phyloP scores from a whole-genome alignment of 176 grass and related monocot genomes.

The Alopecurus myosuroides region DNA sequence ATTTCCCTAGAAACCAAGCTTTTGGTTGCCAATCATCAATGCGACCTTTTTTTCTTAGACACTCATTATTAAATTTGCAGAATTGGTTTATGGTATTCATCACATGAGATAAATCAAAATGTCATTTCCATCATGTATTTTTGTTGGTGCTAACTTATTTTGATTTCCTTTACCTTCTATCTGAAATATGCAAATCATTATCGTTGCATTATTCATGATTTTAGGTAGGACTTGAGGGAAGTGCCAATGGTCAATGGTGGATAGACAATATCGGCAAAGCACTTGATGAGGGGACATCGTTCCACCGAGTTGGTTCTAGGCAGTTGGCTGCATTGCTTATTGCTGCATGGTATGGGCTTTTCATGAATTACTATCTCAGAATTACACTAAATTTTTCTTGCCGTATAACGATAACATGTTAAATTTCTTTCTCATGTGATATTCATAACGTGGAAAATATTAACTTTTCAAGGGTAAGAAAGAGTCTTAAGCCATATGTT shows the following conservation, averaged over 20 bases:
- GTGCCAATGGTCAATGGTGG: constrained; percentile 97
- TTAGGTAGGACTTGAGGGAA: constrained; percentile 98
- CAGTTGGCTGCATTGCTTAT: constrained; percentile 91
- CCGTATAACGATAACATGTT: constrained; percentile 8
- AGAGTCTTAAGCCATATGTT: constrained; percentile 76
- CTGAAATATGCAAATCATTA: constrained; percentile 1
- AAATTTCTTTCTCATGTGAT: constrained; percentile 23
- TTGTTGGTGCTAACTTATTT: neutral
- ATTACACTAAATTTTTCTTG: constrained; percentile 12
- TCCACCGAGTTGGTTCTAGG: constrained; percentile 96
- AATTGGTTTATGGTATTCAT: neutral
- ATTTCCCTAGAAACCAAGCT: neutral
- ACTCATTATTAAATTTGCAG: neutral
- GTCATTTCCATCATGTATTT: neutral
- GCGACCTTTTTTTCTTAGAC: neutral
- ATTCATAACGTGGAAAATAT: constrained; percentile 33
- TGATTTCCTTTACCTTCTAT: neutral
- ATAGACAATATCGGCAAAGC: constrained; percentile 90
- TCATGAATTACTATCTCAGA: constrained; percentile 11
- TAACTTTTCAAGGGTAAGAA: constrained; percentile 77
- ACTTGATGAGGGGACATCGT: constrained; percentile 76
- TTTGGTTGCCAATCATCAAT: neutral
- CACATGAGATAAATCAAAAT: neutral
- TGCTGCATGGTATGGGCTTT: constrained; percentile 72
- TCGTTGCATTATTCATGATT: constrained; percentile 27